These are phyloP conservation scores for Dorcoceras hygrometricum DNA, from an alignment of 257 asterid species.

Conservation along the genomic window DNA sequence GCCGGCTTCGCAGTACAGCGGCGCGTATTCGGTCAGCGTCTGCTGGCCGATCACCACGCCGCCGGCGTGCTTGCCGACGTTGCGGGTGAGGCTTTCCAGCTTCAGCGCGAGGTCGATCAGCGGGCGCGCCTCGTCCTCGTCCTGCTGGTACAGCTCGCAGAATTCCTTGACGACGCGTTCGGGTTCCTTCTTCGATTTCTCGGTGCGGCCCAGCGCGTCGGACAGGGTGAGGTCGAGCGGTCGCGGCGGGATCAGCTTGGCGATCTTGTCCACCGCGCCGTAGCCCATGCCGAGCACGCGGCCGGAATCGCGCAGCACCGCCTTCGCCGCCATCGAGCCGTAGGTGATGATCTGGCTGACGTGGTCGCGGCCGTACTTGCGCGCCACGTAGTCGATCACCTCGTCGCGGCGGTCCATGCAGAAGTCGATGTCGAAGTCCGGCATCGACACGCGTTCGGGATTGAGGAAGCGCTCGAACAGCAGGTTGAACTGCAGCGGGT, in stretches of 20 bases:
- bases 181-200: too few relatives aligned
- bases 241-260: not conserved
- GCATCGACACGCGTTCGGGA: not conserved
- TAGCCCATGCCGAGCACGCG: not conserved
- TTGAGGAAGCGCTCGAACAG: not conserved
- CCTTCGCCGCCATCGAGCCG: not conserved
- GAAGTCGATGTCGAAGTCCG: slow-evolving; percentile 1
- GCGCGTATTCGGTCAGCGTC: not conserved
- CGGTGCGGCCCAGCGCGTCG: not conserved
- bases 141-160: not conserved
- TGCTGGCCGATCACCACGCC: not conserved
- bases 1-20: not conserved
- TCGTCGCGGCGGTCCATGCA: not conserved
- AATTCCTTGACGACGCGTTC: too few relatives aligned
- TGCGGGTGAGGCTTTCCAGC: not conserved
- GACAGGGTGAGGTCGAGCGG: not conserved
- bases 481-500: not conserved
- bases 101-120: not conserved
- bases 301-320: not conserved
- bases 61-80: not conserved
- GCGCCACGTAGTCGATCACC: not conserved
- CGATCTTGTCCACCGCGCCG: not conserved
- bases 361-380: not conserved
- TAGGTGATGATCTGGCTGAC: not conserved
- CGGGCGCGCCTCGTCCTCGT: not conserved